Conservation (phyloP, 1,284 basidiomycete species). For the Porodaedalea pini region DNA sequence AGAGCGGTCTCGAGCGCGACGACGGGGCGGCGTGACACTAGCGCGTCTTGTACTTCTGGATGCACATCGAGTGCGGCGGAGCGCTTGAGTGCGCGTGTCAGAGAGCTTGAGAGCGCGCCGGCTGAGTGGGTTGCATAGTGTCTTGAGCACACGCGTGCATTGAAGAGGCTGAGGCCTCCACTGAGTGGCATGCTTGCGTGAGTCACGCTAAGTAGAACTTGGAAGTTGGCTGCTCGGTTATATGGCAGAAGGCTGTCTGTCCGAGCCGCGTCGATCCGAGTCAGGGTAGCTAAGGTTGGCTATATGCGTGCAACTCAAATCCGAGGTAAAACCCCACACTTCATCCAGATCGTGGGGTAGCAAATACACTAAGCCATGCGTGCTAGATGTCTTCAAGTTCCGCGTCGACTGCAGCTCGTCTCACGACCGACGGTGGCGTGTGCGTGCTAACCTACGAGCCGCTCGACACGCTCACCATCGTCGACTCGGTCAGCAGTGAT, state of each 20-base stretch:
- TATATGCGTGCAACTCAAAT: too few relatives aligned
- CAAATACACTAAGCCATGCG: too few relatives aligned
- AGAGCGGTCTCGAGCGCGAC: slow-evolving; percentile 87
- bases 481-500: slow-evolving; percentile 57
- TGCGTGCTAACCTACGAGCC: slow-evolving; percentile 57
- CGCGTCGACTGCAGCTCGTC: slow-evolving; percentile 8
- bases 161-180: neutral
- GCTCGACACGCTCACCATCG: slow-evolving; percentile 56
- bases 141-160: neutral
- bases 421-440: slow-evolving; percentile 35
- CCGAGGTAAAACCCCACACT: too few relatives aligned
- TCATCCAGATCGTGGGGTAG: too few relatives aligned
- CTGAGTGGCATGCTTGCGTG: too few relatives aligned
- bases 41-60: slow-evolving; percentile 77
- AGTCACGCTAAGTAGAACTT: too few relatives aligned
- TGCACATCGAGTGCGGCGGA: slow-evolving; percentile 52
- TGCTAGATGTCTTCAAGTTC: neutral
- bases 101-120: neutral
- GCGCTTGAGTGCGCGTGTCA: neutral
- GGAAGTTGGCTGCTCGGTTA: too few relatives aligned
- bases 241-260: too few relatives aligned
- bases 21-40: slow-evolving; percentile 54
- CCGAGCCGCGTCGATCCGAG: neutral
- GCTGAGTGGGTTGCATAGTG: neutral
- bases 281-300: neutral